These are phyloP conservation scores for Tetrahymena borealis DNA, from an alignment of 73 alveolate species.

Conservation along the genomic window DNA sequence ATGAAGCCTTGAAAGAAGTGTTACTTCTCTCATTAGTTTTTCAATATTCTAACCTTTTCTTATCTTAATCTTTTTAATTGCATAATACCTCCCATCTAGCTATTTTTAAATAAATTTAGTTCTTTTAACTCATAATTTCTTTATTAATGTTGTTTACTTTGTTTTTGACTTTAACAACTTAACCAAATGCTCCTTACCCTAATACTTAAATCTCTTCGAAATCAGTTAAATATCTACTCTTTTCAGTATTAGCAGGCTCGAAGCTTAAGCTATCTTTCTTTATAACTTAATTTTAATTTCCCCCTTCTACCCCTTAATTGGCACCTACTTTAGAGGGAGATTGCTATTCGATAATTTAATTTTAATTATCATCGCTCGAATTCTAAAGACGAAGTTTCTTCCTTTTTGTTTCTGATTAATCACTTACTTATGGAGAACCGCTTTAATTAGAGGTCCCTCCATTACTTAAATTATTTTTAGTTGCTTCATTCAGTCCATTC, in stretches of 20 bases:
- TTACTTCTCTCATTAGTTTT: conserved; percentile 43
- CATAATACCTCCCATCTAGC: conserved; percentile 42
- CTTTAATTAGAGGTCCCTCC: neutral
- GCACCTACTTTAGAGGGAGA: no score
- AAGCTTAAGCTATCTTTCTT: neutral
- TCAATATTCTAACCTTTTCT: conserved; percentile 19
- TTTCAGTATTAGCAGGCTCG: neutral
- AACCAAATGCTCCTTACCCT: conserved; percentile 47
- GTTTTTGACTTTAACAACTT: conserved; percentile 27
- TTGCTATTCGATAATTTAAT: no score
- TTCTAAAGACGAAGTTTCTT: neutral
- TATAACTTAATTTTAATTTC: neutral
- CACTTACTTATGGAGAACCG: neutral
- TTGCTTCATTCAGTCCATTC: neutral
- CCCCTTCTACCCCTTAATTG: no score
- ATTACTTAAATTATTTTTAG: neutral
- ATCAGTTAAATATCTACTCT: conserved; percentile 29
- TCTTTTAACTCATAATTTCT: neutral
- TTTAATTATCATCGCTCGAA: neutral
- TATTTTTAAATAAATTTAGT: neutral
- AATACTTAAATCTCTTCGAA: conserved; percentile 17
- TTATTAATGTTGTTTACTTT: neutral
- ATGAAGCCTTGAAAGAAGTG: conserved; percentile 23
- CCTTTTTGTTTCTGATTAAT: neutral
- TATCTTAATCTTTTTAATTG: conserved; percentile 23